Conservation (phyloP, 305 asterid species). For the Solanum hybrid region DNA sequence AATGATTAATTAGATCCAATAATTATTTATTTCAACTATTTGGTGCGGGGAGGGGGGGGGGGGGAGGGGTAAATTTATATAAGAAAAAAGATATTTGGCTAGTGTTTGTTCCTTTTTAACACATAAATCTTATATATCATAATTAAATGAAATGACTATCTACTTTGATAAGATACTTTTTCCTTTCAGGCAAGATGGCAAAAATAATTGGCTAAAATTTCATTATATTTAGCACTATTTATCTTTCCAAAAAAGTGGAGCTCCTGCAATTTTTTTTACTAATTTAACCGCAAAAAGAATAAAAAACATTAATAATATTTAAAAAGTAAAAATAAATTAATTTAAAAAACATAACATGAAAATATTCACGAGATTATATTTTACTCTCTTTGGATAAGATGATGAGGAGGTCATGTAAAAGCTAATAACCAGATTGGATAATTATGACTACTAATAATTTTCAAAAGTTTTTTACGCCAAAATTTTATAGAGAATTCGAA, state of each 20-base stretch:
- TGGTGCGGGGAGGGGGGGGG: too few species aligned
- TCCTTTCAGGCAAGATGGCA: background rate
- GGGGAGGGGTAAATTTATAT: too few species aligned
- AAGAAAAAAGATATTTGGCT: too few species aligned
- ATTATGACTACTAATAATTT: background rate
- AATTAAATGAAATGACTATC: background rate
- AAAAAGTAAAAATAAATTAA: background rate
- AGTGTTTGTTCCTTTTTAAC: too few species aligned
- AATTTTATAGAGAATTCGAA: background rate
- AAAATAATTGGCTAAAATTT: background rate
- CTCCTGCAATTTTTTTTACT: background rate
- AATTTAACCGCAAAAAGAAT: background rate
- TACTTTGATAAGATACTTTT: background rate
- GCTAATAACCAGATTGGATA: background rate
- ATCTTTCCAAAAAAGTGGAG: background rate
- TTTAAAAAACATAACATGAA: background rate
- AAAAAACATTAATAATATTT: too few species aligned
- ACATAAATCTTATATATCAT: background rate
- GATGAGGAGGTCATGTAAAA: background rate
- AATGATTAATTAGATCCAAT: background rate
- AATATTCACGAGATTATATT: background rate
- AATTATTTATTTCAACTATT: too few species aligned
- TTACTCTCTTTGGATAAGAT: background rate
- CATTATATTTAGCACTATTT: background rate
- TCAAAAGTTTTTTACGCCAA: background rate